Evolutionary conservation across 108 stramenopile genomes (phyloP).

Genomic region (Chaetoceros tenuissimus): DNA sequence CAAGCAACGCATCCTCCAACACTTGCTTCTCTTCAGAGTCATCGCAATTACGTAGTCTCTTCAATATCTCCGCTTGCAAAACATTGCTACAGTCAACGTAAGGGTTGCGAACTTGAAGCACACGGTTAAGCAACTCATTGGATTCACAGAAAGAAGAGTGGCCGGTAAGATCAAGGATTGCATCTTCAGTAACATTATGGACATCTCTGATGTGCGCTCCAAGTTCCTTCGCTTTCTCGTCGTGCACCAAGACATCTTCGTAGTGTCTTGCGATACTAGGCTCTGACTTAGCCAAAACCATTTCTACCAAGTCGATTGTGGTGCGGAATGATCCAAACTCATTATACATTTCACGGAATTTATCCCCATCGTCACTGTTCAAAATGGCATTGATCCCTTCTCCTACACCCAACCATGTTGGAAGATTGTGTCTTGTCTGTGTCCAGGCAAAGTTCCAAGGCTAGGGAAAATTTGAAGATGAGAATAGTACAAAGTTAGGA

Average conservation of each 20-base stretch:
- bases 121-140: constrained; percentile 64
- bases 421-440: constrained; percentile 90
- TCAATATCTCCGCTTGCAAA: constrained; percentile 90
- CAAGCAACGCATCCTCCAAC: constrained; percentile 89
- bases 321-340: constrained; percentile 89
- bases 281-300: constrained; percentile 92
- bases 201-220: constrained; percentile 64
- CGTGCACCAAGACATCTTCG: constrained; percentile 74
- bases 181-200: constrained; percentile 60
- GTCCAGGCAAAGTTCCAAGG: constrained; percentile 99
- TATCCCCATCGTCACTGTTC: constrained; percentile 32
- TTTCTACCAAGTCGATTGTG: constrained; percentile 91
- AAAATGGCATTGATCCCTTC: constrained; percentile 67
- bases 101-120: constrained; percentile 82
- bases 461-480: constrained; percentile 2
- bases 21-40: constrained; percentile 59
- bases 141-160: constrained; percentile 56
- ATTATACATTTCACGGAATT: constrained; percentile 80
- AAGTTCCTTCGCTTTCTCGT: constrained; percentile 57
- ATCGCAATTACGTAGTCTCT: constrained; percentile 59
- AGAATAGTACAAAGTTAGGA: background rate
- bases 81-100: constrained; percentile 95
- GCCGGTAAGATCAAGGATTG: constrained; percentile 73
- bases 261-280: constrained; percentile 85
- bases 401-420: constrained; percentile 95